Percentiles rank a stretch among this genome's conserved stretches.
Evolutionary conservation across 73 alveolate species (phyloP).

Genomic region (Tetrahymena elliotti): DNA sequence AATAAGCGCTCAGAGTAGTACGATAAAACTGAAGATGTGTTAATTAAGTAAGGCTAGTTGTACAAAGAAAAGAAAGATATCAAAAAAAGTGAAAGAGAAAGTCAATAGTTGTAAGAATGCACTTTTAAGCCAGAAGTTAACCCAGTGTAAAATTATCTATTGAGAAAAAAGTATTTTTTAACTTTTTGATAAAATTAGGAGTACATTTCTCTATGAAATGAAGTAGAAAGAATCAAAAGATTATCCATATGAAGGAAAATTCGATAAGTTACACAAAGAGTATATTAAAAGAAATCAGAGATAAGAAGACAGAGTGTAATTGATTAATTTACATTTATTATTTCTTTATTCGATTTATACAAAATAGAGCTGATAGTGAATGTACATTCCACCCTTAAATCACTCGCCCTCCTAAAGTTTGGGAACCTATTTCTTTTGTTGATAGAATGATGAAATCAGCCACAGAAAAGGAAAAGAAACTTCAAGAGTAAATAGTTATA

Average conservation of each 20-base stretch:
- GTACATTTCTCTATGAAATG: neutral
- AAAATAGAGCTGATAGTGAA: neutral
- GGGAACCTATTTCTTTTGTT: neutral
- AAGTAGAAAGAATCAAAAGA: neutral
- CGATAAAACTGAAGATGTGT: neutral
- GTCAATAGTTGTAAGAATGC: neutral
- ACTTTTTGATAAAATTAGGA: neutral
- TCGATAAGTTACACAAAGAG: neutral
- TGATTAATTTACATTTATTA: neutral
- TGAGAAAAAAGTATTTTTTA: neutral
- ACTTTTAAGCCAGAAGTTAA: neutral
- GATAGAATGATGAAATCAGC: slow-evolving; percentile 1
- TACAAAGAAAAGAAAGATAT: neutral
- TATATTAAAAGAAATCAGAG: neutral
- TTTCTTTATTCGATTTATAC: neutral
- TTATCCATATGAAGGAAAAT: neutral
- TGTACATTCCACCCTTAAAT: neutral
- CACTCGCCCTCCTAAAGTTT: neutral
- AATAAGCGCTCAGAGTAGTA: neutral
- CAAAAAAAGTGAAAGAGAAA: neutral
- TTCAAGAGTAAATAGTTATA: neutral
- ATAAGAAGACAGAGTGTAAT: neutral
- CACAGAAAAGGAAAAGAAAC: neutral
- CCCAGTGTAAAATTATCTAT: neutral
- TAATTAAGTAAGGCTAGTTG: neutral